These are phyloP conservation scores for Stereocaulon alpinum DNA, from an alignment of 495 filamentous ascomycete species.

Conservation along the genomic window DNA sequence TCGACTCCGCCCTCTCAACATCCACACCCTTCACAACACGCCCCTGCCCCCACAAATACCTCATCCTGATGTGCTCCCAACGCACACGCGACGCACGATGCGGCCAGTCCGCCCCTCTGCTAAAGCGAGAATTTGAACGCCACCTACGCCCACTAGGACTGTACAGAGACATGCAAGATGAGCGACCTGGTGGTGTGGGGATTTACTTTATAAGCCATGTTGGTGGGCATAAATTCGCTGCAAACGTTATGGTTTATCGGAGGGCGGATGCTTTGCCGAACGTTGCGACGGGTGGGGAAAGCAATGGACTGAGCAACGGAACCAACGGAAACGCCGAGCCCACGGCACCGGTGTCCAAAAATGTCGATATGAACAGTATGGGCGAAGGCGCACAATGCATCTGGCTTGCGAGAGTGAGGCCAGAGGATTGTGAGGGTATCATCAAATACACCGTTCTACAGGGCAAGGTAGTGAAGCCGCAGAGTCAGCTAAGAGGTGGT, in stretches of 20 bases:
- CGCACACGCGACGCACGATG: slow-evolving; percentile 88
- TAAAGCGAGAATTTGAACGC: slow-evolving; percentile 77
- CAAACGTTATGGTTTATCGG: slow-evolving; percentile 86
- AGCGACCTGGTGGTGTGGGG: slow-evolving; percentile 78
- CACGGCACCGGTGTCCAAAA: not conserved
- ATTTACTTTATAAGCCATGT: slow-evolving; percentile 96
- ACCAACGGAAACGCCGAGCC: too few species aligned
- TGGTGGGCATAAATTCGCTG: slow-evolving; percentile 87
- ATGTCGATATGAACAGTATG: slow-evolving; percentile 17
- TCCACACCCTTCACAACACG: slow-evolving; percentile 46
- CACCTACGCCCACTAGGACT: slow-evolving; percentile 77
- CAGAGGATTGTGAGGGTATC: slow-evolving; percentile 91
- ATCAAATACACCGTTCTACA: slow-evolving; percentile 81
- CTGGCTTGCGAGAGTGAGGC: slow-evolving; percentile 81
- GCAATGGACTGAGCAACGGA: not conserved
- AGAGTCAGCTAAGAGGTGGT: slow-evolving; percentile 71
- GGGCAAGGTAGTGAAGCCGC: slow-evolving; percentile 87
- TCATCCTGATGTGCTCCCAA: slow-evolving; percentile 92
- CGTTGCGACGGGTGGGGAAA: slow-evolving; percentile 16
- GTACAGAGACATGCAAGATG: slow-evolving; percentile 78
- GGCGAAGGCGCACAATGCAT: slow-evolving; percentile 73
- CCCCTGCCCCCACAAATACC: slow-evolving; percentile 65
- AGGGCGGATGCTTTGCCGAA: slow-evolving; percentile 42
- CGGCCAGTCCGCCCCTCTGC: slow-evolving; percentile 80
- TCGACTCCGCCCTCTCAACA: too few species aligned